A percentile compares a stretch with the other conserved stretches of the same genome.
These are phyloP conservation scores for Tricholoma bakamatsutake DNA, from an alignment of 768 basidiomycete genomes.

Conservation along the genomic window DNA sequence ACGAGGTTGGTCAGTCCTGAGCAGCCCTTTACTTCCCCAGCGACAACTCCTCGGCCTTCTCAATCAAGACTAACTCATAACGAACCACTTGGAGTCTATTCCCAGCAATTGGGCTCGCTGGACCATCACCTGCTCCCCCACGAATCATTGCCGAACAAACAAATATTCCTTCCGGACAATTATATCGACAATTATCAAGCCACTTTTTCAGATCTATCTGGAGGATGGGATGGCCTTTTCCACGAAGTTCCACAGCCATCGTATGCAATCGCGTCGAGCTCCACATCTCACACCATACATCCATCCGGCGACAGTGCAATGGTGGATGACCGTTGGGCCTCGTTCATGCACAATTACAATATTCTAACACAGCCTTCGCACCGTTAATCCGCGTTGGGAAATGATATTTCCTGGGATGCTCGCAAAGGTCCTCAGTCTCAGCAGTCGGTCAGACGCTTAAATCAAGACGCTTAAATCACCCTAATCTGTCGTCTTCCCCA, in stretches of 20 bases:
- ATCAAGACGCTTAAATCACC: too few species aligned
- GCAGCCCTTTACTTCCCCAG: background rate
- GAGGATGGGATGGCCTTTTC: constrained; percentile 33
- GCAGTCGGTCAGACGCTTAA: too few species aligned
- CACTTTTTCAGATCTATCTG: constrained; percentile 25
- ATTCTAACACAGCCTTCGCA: constrained; percentile 14
- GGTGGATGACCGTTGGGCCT: constrained; percentile 34
- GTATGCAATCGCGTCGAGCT: constrained; percentile 6
- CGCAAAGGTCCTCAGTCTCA: too few species aligned
- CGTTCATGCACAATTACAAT: constrained; percentile 30
- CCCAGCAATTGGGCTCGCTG: background rate
- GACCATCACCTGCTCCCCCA: background rate
- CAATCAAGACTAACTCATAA: background rate
- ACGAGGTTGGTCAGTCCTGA: constrained; percentile 22
- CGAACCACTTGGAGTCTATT: background rate
- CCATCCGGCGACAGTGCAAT: constrained; percentile 16
- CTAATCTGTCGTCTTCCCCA: too few species aligned
- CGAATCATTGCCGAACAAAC: background rate
- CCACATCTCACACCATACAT: background rate
- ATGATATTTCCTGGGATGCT: background rate
- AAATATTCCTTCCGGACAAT: background rate
- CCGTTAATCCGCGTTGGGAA: background rate
- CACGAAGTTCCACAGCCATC: constrained; percentile 28
- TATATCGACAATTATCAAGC: constrained; percentile 9
- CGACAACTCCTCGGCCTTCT: background rate